Base-by-base conservation (phyloP, 2,329 filamentous ascomycete genomes). In the Ophiostoma montium region DNA sequence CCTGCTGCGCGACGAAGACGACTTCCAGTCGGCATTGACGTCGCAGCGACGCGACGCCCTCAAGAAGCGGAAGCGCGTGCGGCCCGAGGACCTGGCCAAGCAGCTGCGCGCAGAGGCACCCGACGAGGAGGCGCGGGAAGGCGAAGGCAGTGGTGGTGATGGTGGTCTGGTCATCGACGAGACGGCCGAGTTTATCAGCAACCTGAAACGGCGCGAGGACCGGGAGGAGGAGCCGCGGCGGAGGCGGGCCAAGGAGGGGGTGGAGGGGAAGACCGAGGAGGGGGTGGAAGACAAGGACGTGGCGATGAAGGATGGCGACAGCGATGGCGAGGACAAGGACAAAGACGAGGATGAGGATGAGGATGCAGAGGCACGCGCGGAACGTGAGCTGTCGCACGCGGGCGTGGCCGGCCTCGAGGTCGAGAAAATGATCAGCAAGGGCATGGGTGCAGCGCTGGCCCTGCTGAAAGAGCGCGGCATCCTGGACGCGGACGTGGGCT, bases 141-240 rank as follows among this genome's bases (percentile, higher is more conserved):
- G 32, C 10, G 38, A 27, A 2, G 44, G 12, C 9, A 39, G 41
- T n/a, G 45, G 41, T 16, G 31, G 15, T 10, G 23, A 27, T 27
- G 23, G 66, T 30, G 90, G 88, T 1, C 70, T 98, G 2, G 76
- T 95, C n/a, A 89, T 98, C 50, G 90, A 95, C 53, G 92, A 95
- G 61, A 95, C 90, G 1, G 88, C 88, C 0, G 89, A 95, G 58
- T 98, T 98, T 58, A 84, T 98, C 30, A 84, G 88, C 23, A 87
- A 87, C 49, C 67, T 98, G 49, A 84, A 82, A 60, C 84, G 82
- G 51, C 78, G 82, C 13, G 74, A 70, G 18, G 70, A 72, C 8
- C 68, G 72, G 3, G 72, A 76, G 49, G 69, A 72, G 13, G 45
- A 47, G 12, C 23, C 32, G 19, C 71, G 57, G 23, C 44, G 15